Evolutionary conservation across 176 grass and related monocot species (phyloP), one percentile per base, ranked within the genome.

Genomic region (Puya raimondii): DNA sequence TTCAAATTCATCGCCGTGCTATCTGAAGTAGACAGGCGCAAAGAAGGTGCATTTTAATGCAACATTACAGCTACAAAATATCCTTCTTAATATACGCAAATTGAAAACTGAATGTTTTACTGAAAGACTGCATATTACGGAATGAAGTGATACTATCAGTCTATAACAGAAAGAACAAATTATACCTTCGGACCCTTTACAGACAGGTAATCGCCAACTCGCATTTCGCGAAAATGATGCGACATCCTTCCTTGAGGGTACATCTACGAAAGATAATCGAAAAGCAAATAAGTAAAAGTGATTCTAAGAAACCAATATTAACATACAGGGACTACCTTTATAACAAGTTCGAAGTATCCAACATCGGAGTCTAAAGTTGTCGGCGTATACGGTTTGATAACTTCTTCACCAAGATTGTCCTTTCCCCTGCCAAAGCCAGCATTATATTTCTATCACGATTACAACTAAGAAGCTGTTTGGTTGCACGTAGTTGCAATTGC

Each of bases 201-300:
- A 48, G 89, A 90, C 51, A 99, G 49, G 84, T 84, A 93, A 67
- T 99, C 94, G 18, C 89, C 94, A 76, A 90, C 86, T 72, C 82
- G 79, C 89, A 99, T 86, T 80, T 99, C 89, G 67, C 89, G 94
- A 65, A 99, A 99, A 85, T 99, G 94, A 73, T 99, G 94, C 33
- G 94, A 99, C 94, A 99, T 99, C 82, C 94, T 99, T 78, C 94
- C 94, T 86, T 99, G 94, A 74, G 84, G 84, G 80, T 99, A 99
- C 94, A 99, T 99, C 94, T 99, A 61, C 0, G 33, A 20, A 25
- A 80, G 49, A n/a, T 2, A 7, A 0, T 49, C 73, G 66, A 51
- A 50, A 47, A 51, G 61, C 68, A 23, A 65, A 68, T 26, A 20
- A 3, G 11, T 14, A 56, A n/a, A 12, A 56, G 52, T n/a, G 14